These are phyloP conservation scores for Ziziphus jujuba DNA, from an alignment of 306 rosid genomes.

Conservation along the genomic window DNA sequence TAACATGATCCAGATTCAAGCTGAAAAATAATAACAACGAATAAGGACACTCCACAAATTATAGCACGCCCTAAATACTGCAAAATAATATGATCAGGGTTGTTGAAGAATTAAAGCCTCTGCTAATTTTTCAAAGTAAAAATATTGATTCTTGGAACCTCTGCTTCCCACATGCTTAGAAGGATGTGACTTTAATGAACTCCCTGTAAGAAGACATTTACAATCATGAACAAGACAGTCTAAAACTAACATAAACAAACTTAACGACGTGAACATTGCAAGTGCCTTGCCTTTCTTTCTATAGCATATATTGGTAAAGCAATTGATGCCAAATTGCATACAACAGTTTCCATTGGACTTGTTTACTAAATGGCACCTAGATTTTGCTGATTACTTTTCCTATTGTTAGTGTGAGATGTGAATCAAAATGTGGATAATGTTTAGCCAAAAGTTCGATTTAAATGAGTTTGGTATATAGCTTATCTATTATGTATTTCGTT, in stretches of 20 bases:
- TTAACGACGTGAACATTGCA: neutral
- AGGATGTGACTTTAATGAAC: slow-evolving; percentile 81
- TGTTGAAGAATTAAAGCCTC: slow-evolving; percentile 49
- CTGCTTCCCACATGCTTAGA: slow-evolving; percentile 93
- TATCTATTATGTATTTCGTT: too few species aligned
- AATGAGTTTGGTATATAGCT: too few species aligned
- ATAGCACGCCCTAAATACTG: neutral
- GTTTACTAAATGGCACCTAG: slow-evolving; percentile 87
- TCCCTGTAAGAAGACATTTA: slow-evolving; percentile 37
- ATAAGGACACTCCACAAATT: neutral
- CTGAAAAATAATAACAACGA: neutral
- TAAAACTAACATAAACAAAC: slow-evolving; percentile 6
- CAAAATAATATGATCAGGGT: neutral
- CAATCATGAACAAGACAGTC: slow-evolving; percentile 12
- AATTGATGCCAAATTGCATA: slow-evolving; percentile 94
- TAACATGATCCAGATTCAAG: neutral
- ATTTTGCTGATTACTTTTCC: slow-evolving; percentile 93
- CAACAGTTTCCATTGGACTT: slow-evolving; percentile 95
- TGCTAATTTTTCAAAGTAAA: slow-evolving; percentile 85
- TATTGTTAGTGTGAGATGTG: slow-evolving; percentile 78
- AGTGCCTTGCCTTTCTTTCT: slow-evolving; percentile 70
- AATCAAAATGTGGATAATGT: too few species aligned
- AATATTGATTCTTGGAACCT: too few species aligned
- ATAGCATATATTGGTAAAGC: slow-evolving; percentile 90
- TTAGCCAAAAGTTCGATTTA: too few species aligned